A percentile compares a stretch with the other conserved stretches of the same genome.
These are phyloP conservation scores for Aurinia saxatilis DNA, from an alignment of 345 rosid genomes.

Conservation along the genomic window DNA sequence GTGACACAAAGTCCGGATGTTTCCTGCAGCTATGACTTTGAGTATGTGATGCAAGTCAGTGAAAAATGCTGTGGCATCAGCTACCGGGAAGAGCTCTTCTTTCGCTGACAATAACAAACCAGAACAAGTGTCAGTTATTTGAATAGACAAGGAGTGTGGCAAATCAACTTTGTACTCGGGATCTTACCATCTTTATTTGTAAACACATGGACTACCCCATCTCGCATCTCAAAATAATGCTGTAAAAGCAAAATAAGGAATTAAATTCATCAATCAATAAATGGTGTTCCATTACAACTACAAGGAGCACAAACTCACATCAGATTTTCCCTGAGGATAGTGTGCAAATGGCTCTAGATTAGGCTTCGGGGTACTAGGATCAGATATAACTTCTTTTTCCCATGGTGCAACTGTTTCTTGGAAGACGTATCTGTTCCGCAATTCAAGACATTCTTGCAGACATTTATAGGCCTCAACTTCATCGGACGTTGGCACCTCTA, in stretches of 20 bases:
- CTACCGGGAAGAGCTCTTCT: slow-evolving; percentile 84
- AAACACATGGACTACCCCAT: slow-evolving; percentile 94
- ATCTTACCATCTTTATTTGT: slow-evolving; percentile 66
- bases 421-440: slow-evolving; percentile 74
- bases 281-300: background rate
- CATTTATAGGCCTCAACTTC: slow-evolving; percentile 70
- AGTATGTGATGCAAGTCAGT: slow-evolving; percentile 85
- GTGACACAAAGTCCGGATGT: slow-evolving; percentile 88
- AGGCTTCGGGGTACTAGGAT: slow-evolving; percentile 97
- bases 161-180: background rate
- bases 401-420: slow-evolving; percentile 89
- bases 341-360: slow-evolving; percentile 80
- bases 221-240: slow-evolving; percentile 94
- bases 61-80: slow-evolving; percentile 86
- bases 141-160: background rate
- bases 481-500: slow-evolving; percentile 83
- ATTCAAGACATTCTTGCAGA: slow-evolving; percentile 92
- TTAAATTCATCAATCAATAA: slow-evolving; percentile 7
- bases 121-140: background rate
- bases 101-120: slow-evolving; percentile 37
- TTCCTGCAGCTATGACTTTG: slow-evolving; percentile 83
- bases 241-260: slow-evolving; percentile 28
- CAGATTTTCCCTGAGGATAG: slow-evolving; percentile 69
- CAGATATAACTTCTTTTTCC: slow-evolving; percentile 91
- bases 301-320: slow-evolving; percentile 39